These are phyloP conservation scores for Plantago lanceolata DNA, from an alignment of 305 asterid genomes.

Conservation along the genomic window DNA sequence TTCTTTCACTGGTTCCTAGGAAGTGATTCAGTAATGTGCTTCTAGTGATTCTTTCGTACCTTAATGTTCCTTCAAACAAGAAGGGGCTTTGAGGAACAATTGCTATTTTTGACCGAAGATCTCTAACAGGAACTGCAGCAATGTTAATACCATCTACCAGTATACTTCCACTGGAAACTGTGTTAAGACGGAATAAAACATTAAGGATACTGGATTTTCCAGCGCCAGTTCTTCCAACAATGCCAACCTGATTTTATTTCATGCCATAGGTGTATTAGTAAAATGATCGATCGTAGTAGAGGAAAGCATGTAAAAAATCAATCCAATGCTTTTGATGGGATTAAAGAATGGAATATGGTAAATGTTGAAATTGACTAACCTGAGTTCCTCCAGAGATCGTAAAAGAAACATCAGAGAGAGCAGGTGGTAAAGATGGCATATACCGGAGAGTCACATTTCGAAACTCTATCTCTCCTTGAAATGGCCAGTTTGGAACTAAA, in stretches of 20 bases:
- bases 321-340: neutral
- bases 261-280: neutral
- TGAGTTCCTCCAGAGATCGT: conserved; percentile 59
- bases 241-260: conserved; percentile 59
- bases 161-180: conserved; percentile 54
- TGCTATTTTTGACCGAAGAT: conserved; percentile 71
- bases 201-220: conserved; percentile 94
- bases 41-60: conserved; percentile 41
- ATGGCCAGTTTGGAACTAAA: conserved; percentile 58
- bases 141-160: conserved; percentile 62
- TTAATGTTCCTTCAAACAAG: conserved; percentile 84
- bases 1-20: neutral
- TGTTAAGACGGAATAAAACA: conserved; percentile 76
- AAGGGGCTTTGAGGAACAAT: conserved; percentile 92
- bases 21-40: neutral
- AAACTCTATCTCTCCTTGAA: conserved; percentile 61
- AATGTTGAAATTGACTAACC: conserved; percentile 38
- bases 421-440: conserved; percentile 71
- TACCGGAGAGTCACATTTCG: conserved; percentile 77
- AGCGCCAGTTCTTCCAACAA: conserved; percentile 96
- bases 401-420: conserved; percentile 59
- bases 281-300: neutral
- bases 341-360: neutral
- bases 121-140: conserved; percentile 54
- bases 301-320: too few relatives aligned